Conservation (phyloP, 257 asterid genomes). For the Galeopsis tetrahit region DNA sequence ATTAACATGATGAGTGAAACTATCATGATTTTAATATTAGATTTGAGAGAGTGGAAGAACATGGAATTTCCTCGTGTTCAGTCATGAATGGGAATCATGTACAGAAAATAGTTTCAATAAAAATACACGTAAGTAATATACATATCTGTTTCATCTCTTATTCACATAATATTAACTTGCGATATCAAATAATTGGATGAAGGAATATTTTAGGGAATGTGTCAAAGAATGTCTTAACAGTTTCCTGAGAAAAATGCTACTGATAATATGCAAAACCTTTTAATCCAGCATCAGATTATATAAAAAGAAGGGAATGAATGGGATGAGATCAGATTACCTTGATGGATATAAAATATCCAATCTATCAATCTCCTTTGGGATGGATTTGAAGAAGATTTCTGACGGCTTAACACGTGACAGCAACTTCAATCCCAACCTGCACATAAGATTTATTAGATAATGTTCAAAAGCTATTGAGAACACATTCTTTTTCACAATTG, state of each 20-base stretch:
- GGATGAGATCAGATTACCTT: conserved; percentile 45
- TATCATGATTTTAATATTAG: no score
- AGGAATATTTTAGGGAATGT: neutral
- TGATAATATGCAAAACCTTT: neutral
- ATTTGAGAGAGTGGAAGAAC: no score
- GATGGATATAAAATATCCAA: conserved; percentile 82
- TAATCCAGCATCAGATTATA: conserved; percentile 7
- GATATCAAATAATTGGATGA: neutral
- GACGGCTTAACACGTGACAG: conserved; percentile 91
- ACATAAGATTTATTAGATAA: conserved; percentile 22
- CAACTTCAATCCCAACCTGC: conserved; percentile 84
- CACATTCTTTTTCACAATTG: conserved; percentile 19
- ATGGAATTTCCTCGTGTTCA: neutral
- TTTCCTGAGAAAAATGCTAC: conserved; percentile 4
- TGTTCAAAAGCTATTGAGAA: conserved; percentile 8
- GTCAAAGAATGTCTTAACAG: no score
- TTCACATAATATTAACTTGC: neutral
- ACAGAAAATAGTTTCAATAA: neutral
- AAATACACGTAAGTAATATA: neutral
- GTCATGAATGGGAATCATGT: neutral
- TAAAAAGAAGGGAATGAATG: neutral
- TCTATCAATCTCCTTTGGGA: conserved; percentile 69
- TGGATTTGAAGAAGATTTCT: conserved; percentile 88
- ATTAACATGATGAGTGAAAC: neutral
- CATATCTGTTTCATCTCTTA: neutral